Evolutionary conservation across 176 grass and related monocot species (phyloP).

Genomic region (maize (Zea mays)): DNA sequence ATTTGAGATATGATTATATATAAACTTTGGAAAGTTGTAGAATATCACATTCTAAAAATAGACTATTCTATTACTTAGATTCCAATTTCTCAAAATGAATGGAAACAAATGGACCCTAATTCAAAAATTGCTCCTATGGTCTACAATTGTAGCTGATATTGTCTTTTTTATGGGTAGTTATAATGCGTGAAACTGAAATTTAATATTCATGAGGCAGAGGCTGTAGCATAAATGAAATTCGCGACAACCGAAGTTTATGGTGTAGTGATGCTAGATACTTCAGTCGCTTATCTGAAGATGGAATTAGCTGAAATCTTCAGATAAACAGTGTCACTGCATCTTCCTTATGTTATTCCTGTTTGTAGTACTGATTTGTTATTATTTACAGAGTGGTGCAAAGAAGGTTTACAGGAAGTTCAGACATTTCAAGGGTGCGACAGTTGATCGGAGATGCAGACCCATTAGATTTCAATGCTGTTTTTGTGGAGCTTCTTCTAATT

Average conservation of each 20-base stretch:
- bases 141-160: neutral
- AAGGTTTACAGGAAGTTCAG: slow-evolving; percentile 70
- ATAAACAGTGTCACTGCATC: neutral
- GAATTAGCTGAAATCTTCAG: slow-evolving; percentile 10
- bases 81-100: too few species aligned
- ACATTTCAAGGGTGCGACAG: slow-evolving; percentile 51
- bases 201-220: neutral
- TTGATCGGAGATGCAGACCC: slow-evolving; percentile 49
- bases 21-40: too few species aligned
- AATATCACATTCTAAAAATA: too few species aligned
- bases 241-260: neutral
- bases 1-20: too few species aligned
- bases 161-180: neutral
- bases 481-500: slow-evolving; percentile 72
- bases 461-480: slow-evolving; percentile 62
- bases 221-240: neutral
- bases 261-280: neutral
- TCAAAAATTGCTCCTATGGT: neutral
- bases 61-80: too few species aligned
- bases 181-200: neutral
- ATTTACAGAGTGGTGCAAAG: slow-evolving; percentile 72
- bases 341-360: slow-evolving; percentile 9
- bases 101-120: too few species aligned
- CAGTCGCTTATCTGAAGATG: neutral
- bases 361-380: slow-evolving; percentile 34